These are phyloP conservation scores for Plasmodium blacklocki DNA, from an alignment of 169 alveolate species.

Conservation along the genomic window DNA sequence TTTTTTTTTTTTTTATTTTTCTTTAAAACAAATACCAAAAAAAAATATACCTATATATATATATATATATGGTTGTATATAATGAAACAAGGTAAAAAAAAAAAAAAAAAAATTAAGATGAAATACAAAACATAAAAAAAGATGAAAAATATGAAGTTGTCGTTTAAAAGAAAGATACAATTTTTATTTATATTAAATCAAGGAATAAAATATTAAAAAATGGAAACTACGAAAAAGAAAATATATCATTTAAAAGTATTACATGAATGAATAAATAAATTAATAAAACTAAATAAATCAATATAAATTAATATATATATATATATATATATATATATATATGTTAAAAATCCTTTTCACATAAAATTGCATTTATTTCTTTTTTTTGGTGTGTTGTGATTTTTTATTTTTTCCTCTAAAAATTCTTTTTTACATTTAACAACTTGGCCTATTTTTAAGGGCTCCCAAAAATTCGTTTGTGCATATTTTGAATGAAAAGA, in stretches of 20 bases:
- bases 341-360: neutral
- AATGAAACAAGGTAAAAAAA: too few relatives aligned
- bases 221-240: too few relatives aligned
- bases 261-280: too few relatives aligned
- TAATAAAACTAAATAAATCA: neutral
- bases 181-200: too few relatives aligned
- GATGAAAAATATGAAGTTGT: too few relatives aligned
- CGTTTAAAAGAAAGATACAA: too few relatives aligned
- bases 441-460: slow-evolving; percentile 61
- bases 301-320: neutral
- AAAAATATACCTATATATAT: slow-evolving; percentile 7
- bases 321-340: neutral
- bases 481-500: slow-evolving; percentile 66
- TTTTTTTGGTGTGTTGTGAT: neutral
- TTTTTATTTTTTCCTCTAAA: slow-evolving; percentile 10
- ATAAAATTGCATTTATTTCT: slow-evolving; percentile 24
- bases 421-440: slow-evolving; percentile 30
- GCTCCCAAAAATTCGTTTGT: slow-evolving; percentile 51
- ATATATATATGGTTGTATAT: too few relatives aligned
- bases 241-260: too few relatives aligned
- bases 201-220: too few relatives aligned
- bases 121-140: neutral
- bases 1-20: neutral
- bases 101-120: neutral
- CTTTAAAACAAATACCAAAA: slow-evolving; percentile 15